These are phyloP conservation scores for Penicillium griseofulvum DNA, from an alignment of 2,329 filamentous ascomycete species.

Conservation along the genomic window DNA sequence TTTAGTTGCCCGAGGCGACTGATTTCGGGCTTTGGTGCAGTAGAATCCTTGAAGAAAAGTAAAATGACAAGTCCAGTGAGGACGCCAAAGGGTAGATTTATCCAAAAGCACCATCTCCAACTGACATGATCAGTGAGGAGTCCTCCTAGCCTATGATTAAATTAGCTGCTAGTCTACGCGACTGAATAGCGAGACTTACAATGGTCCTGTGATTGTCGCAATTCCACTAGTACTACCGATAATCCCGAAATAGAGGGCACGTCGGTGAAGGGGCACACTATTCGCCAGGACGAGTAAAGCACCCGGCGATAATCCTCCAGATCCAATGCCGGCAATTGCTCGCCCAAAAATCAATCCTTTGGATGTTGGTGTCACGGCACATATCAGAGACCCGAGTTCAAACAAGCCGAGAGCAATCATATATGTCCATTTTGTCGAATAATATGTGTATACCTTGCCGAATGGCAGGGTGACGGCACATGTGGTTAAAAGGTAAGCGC, in stretches of 20 bases:
- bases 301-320: slow-evolving; percentile 41
- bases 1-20: slow-evolving; percentile 23
- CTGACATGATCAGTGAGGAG: slow-evolving; percentile 42
- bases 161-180: neutral
- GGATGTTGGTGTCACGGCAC: slow-evolving; percentile 39
- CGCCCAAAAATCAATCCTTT: slow-evolving; percentile 42
- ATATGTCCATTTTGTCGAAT: slow-evolving; percentile 45
- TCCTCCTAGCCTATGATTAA: slow-evolving; percentile 38
- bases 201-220: slow-evolving; percentile 42
- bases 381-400: slow-evolving; percentile 42
- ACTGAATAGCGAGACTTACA: slow-evolving; percentile 22
- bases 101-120: slow-evolving; percentile 48
- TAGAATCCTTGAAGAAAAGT: slow-evolving; percentile 30
- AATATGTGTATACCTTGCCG: slow-evolving; percentile 46
- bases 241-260: slow-evolving; percentile 43
- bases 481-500: slow-evolving; percentile 45
- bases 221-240: slow-evolving; percentile 46
- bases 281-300: slow-evolving; percentile 41
- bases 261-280: slow-evolving; percentile 38
- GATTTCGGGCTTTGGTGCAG: slow-evolving; percentile 20
- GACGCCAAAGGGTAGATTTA: slow-evolving; percentile 39
- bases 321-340: slow-evolving; percentile 42
- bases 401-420: slow-evolving; percentile 42
- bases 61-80: slow-evolving; percentile 33
- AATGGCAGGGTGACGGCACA: slow-evolving; percentile 45